phyloP scores from a whole-genome alignment of 2,329 filamentous ascomycete species.

The Cladophialophora psammophila region DNA sequence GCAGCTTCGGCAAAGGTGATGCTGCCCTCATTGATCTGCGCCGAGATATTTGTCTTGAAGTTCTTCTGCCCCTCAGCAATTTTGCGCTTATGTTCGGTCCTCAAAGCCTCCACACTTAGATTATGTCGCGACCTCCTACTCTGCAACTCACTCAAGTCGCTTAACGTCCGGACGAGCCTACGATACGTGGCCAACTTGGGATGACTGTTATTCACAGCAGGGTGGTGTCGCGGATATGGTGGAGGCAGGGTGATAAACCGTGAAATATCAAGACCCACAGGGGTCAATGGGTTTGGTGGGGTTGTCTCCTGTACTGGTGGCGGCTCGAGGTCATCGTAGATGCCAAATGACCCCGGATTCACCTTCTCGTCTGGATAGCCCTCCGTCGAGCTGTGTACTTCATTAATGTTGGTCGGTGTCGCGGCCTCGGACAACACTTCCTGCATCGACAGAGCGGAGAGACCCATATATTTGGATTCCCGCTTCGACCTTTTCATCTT shows the following conservation, averaged over 20 bases:
- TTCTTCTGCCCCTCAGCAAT: conserved; percentile 68
- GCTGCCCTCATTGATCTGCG: conserved; percentile 76
- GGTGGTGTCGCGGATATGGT: conserved; percentile 91
- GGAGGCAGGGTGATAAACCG: conserved; percentile 91
- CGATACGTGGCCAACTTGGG: conserved; percentile 84
- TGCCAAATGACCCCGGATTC: conserved; percentile 33
- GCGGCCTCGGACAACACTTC: conserved; percentile 70
- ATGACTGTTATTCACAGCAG: conserved; percentile 94
- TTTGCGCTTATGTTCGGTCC: conserved; percentile 60
- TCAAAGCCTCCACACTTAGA: conserved; percentile 59
- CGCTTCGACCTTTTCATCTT: conserved; percentile 79
- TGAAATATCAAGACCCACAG: conserved; percentile 78
- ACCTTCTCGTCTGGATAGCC: conserved; percentile 72
- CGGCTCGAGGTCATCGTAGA: conserved; percentile 30
- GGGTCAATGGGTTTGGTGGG: conserved; percentile 41
- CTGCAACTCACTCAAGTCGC: conserved; percentile 75
- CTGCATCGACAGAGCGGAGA: conserved; percentile 62
- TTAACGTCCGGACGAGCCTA: conserved; percentile 73
- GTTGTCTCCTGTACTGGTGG: conserved; percentile 5
- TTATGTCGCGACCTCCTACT: conserved; percentile 65
- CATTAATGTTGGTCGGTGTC: conserved; percentile 33
- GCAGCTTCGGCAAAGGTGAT: conserved; percentile 85
- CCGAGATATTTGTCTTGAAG: conserved; percentile 77
- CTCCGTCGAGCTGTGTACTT: conserved; percentile 44
- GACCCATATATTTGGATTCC: conserved; percentile 96